Evolutionary conservation across 176 grass and related monocot genomes (phyloP), one percentile per base, ranked within the genome.

Genomic region (Rhynchospora breviuscula): DNA sequence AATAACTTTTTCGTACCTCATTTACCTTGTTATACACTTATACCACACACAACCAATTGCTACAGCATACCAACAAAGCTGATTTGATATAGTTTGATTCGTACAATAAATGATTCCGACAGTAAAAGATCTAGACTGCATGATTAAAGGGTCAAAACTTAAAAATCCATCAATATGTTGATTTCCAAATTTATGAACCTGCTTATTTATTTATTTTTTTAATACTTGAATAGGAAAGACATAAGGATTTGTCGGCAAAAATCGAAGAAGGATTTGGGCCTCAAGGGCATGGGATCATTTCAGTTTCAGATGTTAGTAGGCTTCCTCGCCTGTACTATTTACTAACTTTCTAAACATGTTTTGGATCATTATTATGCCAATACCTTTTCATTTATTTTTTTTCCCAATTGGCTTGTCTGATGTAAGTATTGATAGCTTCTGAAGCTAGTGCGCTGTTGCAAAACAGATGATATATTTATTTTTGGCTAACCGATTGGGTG

Each of bases 261-360:
- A 98, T 98, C 44, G 92, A 98, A 83, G 92, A 98, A 91, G 95
- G 95, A 45, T 86, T 98, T 29, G 91, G 95, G 2, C 92, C 95
- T 59, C 59, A 83, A 52, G 95, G 92, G 13, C 87, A 95, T 18
- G 95, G 95, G n/a, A 95, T 98, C 79, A 85, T 98, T 84, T 90
- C 92, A 63, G 83, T 98, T 85, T 85, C 95, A 40, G 84, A 89
- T 87, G 95, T 98, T 79, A 86, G 92, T 90, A 53, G 7, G 0
- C 8, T 8, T 67, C 73, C 48, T 22, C 59, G 73, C 15, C 10
- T 86, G 31, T 67, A 67, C 65, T 47, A 63, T 58, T 45, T 29
- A 52, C 7, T 53, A 1, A 10, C 29, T 26, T 81, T 70, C 10
- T 67, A 10, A 23, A 60, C 46, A 7, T 45, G 8, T 19, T 63